Evolutionary conservation across 257 asterid genomes (phyloP), one percentile per base, ranked within the genome.

Genomic region (Ajuga chamaepitys): DNA sequence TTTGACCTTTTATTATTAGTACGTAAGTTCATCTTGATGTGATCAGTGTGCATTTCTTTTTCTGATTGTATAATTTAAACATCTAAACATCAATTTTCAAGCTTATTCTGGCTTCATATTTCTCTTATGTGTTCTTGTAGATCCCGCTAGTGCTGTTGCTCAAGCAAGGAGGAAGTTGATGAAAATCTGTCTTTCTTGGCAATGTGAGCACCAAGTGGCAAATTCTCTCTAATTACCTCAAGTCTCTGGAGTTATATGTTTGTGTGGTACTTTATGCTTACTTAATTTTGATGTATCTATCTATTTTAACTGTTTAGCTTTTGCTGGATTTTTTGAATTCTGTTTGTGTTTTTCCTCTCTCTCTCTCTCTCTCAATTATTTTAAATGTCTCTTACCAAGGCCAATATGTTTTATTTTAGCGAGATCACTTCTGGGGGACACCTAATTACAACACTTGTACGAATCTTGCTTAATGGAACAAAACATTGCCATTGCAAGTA

Each of bases 121-220:
- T 16, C 22, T 47, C 11, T 68, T 66, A 1, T 62, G 30, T 54
- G 32, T n/a, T 40, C 64, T 21, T 42, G 48, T 75, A 92, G 98
- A 88, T 75, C 95, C 98, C 52, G 89, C 90, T 44, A 79, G 70
- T 70, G 81, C 86, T 51, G 91, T 94, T 72, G 91, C 95, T 52
- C 93, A 73, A 87, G 76, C 76, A 78, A 64, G 70, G 97, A 86
- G 75, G 98, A 92, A 77, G 86, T 92, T 45, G 98, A 92, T 76
- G 57, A 85, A 21, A 97, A 50, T 92, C 98, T 13, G 82, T 87
- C 64, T 92, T 66, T 83, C 97, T 92, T 67, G 98, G 98, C 72
- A 92, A 92, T 78, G 98, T 92, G 80, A 89, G 98, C 69, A 70
- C 21, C 25, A 9, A 34, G 17, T 60, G 54, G 41, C 11, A 2